phyloP scores from a whole-genome alignment of 108 stramenopile species.

The Cyclostephanos tholiformis region DNA sequence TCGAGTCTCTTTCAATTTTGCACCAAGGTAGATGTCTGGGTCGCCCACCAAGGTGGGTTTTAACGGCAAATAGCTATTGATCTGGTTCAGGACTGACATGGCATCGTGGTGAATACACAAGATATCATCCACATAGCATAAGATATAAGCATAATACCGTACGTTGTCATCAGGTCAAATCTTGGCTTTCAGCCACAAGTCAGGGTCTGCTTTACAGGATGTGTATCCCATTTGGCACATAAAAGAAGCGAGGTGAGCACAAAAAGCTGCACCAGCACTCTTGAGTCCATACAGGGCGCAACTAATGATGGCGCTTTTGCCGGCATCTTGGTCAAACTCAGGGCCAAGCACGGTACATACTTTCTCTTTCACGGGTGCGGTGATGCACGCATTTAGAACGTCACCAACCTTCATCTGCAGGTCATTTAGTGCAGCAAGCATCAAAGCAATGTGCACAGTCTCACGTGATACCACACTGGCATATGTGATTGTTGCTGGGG shows the following conservation, averaged over 20 bases:
- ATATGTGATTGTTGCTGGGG: constrained; percentile 41
- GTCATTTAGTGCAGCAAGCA: constrained; percentile 48
- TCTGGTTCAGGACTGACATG: not conserved
- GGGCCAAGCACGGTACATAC: constrained; percentile 16
- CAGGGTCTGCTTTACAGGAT: constrained; percentile 34
- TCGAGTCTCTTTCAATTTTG: constrained; percentile 1
- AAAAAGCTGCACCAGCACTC: not conserved
- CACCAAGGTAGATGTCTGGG: constrained; percentile 45
- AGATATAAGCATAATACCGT: constrained; percentile 50
- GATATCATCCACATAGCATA: constrained; percentile 11
- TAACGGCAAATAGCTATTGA: constrained; percentile 11
- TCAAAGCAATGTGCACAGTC: constrained; percentile 50
- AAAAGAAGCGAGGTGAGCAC: constrained; percentile 30
- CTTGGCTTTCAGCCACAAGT: constrained; percentile 42
- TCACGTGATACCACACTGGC: constrained; percentile 15
- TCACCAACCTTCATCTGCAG: constrained; percentile 40
- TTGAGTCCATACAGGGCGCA: constrained; percentile 40
- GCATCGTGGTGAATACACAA: constrained; percentile 31
- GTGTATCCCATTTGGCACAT: constrained; percentile 32
- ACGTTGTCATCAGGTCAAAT: not conserved
- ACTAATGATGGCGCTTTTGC: constrained; percentile 14
- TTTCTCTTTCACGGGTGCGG: no score
- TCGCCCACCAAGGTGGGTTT: constrained; percentile 24
- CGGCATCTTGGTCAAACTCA: constrained; percentile 35
- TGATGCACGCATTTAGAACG: not conserved